Conservation (phyloP, 2,329 filamentous ascomycete genomes). For the Bipolaris cookei region DNA sequence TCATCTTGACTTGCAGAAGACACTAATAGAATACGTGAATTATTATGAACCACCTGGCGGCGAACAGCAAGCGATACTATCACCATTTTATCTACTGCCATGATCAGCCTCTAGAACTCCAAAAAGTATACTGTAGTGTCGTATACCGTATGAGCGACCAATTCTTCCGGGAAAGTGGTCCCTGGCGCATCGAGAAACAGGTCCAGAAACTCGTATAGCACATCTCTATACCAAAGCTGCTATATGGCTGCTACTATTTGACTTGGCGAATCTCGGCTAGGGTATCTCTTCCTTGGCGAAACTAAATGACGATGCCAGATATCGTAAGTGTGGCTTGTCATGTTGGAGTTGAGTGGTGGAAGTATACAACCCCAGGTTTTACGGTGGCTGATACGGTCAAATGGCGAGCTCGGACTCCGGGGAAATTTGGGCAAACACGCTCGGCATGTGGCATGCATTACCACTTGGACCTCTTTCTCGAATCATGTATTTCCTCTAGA, state of each 20-base stretch:
- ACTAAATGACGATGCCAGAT: conserved; percentile 15
- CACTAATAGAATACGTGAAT: neutral
- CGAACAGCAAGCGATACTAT: neutral
- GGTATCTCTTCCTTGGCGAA: conserved; percentile 14
- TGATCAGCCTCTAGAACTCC: neutral
- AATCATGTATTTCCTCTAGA: too few relatives aligned
- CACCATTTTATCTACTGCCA: conserved; percentile 4
- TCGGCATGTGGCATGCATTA: neutral
- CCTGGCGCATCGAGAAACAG: conserved; percentile 9
- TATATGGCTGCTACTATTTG: conserved; percentile 1
- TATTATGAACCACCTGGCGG: neutral
- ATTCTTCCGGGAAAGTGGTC: conserved; percentile 24
- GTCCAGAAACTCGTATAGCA: conserved; percentile 2
- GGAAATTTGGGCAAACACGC: conserved; percentile 12
- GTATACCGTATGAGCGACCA: neutral
- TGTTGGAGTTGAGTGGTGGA: conserved; percentile 29
- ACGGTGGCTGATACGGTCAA: conserved; percentile 17
- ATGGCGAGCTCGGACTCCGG: conserved; percentile 21
- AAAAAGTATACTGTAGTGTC: neutral
- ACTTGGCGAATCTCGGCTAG: conserved; percentile 16
- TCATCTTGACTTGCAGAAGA: conserved; percentile 27
- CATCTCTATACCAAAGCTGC: conserved; percentile 5
- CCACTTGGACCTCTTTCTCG: too few relatives aligned
- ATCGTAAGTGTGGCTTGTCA: conserved; percentile 15
- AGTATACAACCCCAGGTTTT: conserved; percentile 26